Base-by-base conservation (phyloP, 495 filamentous ascomycete species). In the Trichoderma reesei region DNA sequence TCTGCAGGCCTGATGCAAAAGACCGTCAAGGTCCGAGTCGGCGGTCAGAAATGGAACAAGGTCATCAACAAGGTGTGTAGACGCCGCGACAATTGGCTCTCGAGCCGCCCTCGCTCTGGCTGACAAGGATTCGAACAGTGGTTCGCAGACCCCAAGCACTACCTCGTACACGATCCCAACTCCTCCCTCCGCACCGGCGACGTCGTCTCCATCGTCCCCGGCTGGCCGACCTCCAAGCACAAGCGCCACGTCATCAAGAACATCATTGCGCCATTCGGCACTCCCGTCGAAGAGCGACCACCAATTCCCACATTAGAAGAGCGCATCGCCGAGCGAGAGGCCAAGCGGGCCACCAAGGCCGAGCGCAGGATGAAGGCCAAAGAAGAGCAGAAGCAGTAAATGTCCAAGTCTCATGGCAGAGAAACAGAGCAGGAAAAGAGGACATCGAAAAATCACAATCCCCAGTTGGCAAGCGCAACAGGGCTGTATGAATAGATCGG, bases 161-260 rank as follows among this genome's bases (percentile, higher is more conserved):
- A 79, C 74, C 80, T 92, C 41, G 90, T 92, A 16, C 83, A 89
- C 72, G 90, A 95, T 77, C 90, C 90, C 7, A 75, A 72, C 70
- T 83, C 87, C 77, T 91, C 88, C 14, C 78, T 91, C 60, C 83
- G 86, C 63, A 77, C 81, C 59, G 90, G 90, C 70, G 90, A 95
- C 73, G 83, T 93, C 14, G 85, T 95, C n/a, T 83, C 86, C 72
- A 89, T 94, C 71, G 82, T 82, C 26, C 82, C 86, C 26, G 86
- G 86, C 48, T 86, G 76, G 70, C 83, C 86, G 16, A 80, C 81
- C 64, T 83, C 82, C 66, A 85, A 86, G 63, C 71, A 74, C 62
- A 90, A 92, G 66, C 85, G 82, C 36, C 89, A 92, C 73, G 88
- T 93, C 38, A 86, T 94, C 33, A 86, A 88, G 72, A 73, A 81